phyloP scores from a whole-genome alignment of 306 rosid species.

The Begonia fuchsioides region DNA sequence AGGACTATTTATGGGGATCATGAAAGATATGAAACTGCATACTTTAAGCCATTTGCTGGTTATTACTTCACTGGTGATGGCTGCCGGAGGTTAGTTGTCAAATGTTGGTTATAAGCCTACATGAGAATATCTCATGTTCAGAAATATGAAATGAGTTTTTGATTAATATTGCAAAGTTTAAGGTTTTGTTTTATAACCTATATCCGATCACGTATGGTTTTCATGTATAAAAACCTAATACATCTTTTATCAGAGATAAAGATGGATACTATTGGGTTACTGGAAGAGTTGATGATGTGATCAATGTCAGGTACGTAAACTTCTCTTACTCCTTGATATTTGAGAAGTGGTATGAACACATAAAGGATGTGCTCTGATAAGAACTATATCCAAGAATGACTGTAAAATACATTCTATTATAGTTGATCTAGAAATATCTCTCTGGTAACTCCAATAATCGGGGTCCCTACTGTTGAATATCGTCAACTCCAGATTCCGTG shows the following conservation, averaged over 20 bases:
- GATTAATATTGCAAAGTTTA: no score
- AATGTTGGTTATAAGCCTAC: not conserved
- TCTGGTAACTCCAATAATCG: no score
- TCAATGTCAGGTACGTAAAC: conserved; percentile 57
- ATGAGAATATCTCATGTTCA: no score
- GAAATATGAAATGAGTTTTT: no score
- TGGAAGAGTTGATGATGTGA: conserved; percentile 90
- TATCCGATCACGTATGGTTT: conserved; percentile 2
- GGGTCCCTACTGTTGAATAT: no score
- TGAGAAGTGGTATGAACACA: not conserved
- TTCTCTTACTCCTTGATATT: not conserved
- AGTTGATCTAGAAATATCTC: no score
- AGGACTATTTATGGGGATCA: conserved; percentile 81
- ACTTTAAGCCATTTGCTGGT: conserved; percentile 78
- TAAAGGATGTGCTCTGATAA: not conserved
- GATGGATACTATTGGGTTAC: conserved; percentile 92
- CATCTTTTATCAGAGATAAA: conserved; percentile 52
- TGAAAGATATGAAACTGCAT: conserved; percentile 85
- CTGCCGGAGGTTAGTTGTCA: conserved; percentile 48
- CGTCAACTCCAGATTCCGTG: no score
- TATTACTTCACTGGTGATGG: conserved; percentile 92
- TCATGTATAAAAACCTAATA: conserved; percentile 14
- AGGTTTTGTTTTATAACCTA: no score
- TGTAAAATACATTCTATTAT: no score
- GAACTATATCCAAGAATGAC: no score